Evolutionary conservation across 2,329 filamentous ascomycete species (phyloP).

Genomic region (Pestalotiopsis sp.): DNA sequence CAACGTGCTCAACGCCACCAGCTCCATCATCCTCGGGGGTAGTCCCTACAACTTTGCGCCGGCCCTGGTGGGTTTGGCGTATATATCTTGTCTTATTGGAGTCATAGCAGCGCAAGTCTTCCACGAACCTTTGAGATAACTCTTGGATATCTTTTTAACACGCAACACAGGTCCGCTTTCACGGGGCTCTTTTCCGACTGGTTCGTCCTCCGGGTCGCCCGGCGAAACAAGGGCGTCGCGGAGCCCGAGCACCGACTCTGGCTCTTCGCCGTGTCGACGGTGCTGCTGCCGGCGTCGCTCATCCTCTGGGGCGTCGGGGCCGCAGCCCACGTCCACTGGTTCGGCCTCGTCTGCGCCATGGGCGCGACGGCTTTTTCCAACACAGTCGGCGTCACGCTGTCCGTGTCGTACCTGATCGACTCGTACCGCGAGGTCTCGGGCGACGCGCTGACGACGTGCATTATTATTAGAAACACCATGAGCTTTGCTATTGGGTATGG

Average conservation of each 20-base stretch:
- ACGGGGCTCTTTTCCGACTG: constrained; percentile 41
- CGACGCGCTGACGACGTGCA: constrained; percentile 42
- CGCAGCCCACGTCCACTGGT: constrained; percentile 42
- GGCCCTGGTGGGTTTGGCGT: constrained; percentile 41
- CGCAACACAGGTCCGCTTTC: constrained; percentile 22
- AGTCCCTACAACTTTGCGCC: constrained; percentile 41
- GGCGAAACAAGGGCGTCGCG: constrained; percentile 42
- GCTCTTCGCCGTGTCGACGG: constrained; percentile 36
- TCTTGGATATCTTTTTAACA: background rate
- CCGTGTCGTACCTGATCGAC: constrained; percentile 44
- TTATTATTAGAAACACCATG: constrained; percentile 43
- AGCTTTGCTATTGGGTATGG: constrained; percentile 42
- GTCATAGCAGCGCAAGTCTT: constrained; percentile 30
- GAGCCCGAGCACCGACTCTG: constrained; percentile 46
- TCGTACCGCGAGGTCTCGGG: constrained; percentile 42
- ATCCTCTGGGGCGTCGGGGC: constrained; percentile 36
- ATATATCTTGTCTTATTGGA: constrained; percentile 39
- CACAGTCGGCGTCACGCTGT: constrained; percentile 38
- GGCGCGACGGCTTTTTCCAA: constrained; percentile 35
- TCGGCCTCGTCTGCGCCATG: constrained; percentile 45
- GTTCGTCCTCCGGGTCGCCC: constrained; percentile 39
- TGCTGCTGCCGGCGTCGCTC: constrained; percentile 28
- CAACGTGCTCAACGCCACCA: constrained; percentile 47
- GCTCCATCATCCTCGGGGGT: constrained; percentile 40
- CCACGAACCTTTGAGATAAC: background rate